Evolutionary conservation across 345 rosid genomes (phyloP).

Genomic region (Citrus medica): DNA sequence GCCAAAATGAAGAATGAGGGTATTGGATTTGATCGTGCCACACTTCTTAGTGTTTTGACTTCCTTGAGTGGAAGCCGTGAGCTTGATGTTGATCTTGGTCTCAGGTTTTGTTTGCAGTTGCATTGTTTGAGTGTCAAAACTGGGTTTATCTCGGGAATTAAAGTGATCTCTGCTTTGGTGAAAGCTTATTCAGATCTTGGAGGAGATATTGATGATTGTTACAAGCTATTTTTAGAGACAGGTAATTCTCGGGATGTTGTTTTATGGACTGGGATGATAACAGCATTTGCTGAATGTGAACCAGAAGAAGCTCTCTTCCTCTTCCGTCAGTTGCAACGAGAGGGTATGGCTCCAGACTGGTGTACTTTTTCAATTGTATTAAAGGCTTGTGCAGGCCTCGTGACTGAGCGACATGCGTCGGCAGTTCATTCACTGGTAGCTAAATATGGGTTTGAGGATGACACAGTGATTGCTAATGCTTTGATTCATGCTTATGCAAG

Average conservation of each 20-base stretch:
- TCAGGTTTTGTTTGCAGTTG: conserved; percentile 51
- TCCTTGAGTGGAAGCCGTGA: conserved; percentile 44
- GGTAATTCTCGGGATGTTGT: conserved; percentile 43
- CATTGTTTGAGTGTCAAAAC: conserved; percentile 56
- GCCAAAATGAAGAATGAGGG: conserved; percentile 47
- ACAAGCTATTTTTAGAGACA: conserved; percentile 57
- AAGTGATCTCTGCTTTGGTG: conserved; percentile 67
- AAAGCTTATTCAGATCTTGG: conserved; percentile 73
- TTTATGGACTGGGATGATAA: conserved; percentile 79
- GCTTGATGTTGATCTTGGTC: conserved; percentile 29
- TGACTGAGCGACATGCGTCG: conserved; percentile 51
- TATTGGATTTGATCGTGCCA: conserved; percentile 65
- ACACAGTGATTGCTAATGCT: conserved; percentile 61
- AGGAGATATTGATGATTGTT: conserved; percentile 50
- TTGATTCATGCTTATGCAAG: conserved; percentile 84
- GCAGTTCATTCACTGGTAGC: conserved; percentile 61
- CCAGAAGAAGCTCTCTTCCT: conserved; percentile 66
- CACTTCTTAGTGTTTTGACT: conserved; percentile 63
- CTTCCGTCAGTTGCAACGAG: conserved; percentile 45
- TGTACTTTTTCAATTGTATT: conserved; percentile 70
- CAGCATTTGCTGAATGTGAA: conserved; percentile 63
- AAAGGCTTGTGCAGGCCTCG: conserved; percentile 83
- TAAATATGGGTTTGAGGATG: conserved; percentile 58
- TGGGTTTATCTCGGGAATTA: conserved; percentile 49
- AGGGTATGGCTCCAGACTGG: conserved; percentile 62